Evolutionary conservation across 306 rosid species (phyloP), one percentile per base, ranked within the genome.

Genomic region (Gastrolobium bilobum): DNA sequence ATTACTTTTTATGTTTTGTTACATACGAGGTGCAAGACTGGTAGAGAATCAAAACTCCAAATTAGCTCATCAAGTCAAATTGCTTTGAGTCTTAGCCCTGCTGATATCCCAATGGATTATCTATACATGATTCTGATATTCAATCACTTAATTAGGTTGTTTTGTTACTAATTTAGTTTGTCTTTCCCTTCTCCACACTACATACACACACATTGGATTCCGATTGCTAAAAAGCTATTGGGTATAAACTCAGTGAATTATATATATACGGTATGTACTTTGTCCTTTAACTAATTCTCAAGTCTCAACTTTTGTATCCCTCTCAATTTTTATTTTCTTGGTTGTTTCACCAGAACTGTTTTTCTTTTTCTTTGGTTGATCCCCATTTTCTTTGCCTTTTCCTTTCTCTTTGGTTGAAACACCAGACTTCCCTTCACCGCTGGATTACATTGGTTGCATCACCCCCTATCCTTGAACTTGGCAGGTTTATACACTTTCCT

Each of bases 201-300:
- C 13, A 1, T 48, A 11, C 13, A 1, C 93, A 86, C 60, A 90
- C 87, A 70, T 89, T 89, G 90, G 90, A 78, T 86, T 86, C 71
- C 82, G 87, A 87, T 89, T 89, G 46, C 90, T 87, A 20, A 88
- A 39, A 15, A 3, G 50, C 13, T 39, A 0, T 30, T 90, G 88
- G 82, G 88, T 86, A 78, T 88, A 84, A 82, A 88, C 86, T 73
- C 82, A 75, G 83, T 86, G 90, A 67, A 88, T 81, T 20, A 20
- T 20, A 20, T 43, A 83, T 80, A 72, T 87, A 87, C 26, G 86
- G 88, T 65, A 61, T 83, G 0, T 62, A 4, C 58, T 75, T 83
- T 20, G 26, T 20, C 26, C 26, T 20, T 20, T 20, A 20, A 20
- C 26, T 20, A 20, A 20, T 20, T 20, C 26, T 20, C 26, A 20